These are phyloP conservation scores for Ascochyta viciae-villosae DNA, from an alignment of 2,329 filamentous ascomycete genomes.

Conservation along the genomic window DNA sequence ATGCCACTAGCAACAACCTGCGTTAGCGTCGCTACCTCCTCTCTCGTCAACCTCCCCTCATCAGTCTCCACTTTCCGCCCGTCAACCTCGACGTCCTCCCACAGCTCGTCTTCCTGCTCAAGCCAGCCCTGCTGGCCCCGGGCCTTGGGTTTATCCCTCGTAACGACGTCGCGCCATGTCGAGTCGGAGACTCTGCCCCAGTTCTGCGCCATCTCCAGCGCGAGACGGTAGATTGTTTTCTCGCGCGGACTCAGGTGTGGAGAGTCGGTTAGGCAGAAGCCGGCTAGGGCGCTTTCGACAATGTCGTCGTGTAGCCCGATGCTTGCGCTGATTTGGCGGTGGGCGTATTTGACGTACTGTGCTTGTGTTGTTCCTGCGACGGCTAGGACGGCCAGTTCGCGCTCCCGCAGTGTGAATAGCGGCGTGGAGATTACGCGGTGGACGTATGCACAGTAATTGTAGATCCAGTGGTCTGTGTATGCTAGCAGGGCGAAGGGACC, in stretches of 20 bases:
- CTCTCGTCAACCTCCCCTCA: not conserved
- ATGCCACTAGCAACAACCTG: slow-evolving; percentile 10
- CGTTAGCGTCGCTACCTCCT: slow-evolving; percentile 6
- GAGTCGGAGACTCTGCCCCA: slow-evolving; percentile 5
- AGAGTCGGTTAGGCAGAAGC: too few relatives aligned
- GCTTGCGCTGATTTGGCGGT: not conserved
- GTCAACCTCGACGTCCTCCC: not conserved
- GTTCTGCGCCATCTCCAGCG: slow-evolving; percentile 3
- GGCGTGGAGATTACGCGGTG: not conserved
- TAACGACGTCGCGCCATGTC: slow-evolving; percentile 4
- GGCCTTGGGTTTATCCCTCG: not conserved
- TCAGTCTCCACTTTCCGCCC: not conserved
- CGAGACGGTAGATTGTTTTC: not conserved
- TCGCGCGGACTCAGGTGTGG: not conserved
- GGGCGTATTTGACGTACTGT: not conserved
- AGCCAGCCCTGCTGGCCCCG: slow-evolving; percentile 7
- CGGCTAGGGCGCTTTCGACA: not conserved
- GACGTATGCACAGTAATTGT: slow-evolving; percentile 8
- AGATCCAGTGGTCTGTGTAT: slow-evolving; percentile 10
- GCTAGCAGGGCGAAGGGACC: slow-evolving; percentile 11
- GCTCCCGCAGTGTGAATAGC: slow-evolving; percentile 1
- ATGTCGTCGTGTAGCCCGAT: not conserved
- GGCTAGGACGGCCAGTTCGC: slow-evolving; percentile 1
- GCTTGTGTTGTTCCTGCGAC: not conserved
- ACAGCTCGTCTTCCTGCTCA: not conserved